Percentiles rank a stretch among this genome's conserved stretches.
phyloP scores from a whole-genome alignment of 106 monocot genomes.

The Dendrobium nobile region DNA sequence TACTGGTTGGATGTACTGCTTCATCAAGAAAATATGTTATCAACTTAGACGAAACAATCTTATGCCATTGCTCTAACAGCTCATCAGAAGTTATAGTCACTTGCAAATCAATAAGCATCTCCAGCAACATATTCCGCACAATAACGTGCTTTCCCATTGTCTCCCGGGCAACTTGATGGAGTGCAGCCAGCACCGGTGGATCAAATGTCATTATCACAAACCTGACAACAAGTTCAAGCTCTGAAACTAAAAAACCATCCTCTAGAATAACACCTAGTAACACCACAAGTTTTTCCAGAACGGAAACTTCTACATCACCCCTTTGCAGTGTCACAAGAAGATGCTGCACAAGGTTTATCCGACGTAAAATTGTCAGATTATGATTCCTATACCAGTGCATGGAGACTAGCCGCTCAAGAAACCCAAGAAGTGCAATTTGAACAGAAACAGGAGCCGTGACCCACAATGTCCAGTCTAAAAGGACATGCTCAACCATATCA shows the following conservation, averaged over 20 bases:
- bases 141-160: slow-evolving; percentile 99
- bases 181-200: slow-evolving; percentile 47
- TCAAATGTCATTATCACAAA: slow-evolving; percentile 99
- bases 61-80: slow-evolving; percentile 96
- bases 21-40: slow-evolving; percentile 98
- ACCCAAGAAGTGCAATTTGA: slow-evolving; percentile 90
- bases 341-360: slow-evolving; percentile 95
- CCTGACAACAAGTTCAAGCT: slow-evolving; percentile 87
- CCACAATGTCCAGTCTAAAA: slow-evolving; percentile 98
- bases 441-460: slow-evolving; percentile 91
- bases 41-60: slow-evolving; percentile 93
- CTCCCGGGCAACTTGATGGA: slow-evolving; percentile 55
- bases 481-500: slow-evolving; percentile 99
- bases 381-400: slow-evolving; percentile 98
- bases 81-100: slow-evolving; percentile 86
- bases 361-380: slow-evolving; percentile 83
- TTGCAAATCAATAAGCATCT: slow-evolving; percentile 98
- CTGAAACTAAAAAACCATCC: slow-evolving; percentile 95
- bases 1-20: slow-evolving; percentile 95
- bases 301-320: slow-evolving; percentile 92
- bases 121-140: slow-evolving; percentile 92
- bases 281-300: slow-evolving; percentile 87
- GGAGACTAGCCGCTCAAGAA: slow-evolving; percentile 95
- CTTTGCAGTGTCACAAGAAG: slow-evolving; percentile 89
- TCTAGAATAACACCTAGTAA: slow-evolving; percentile 97